These are phyloP conservation scores for Cubamyces sp. DNA, from an alignment of 768 basidiomycete species.

Conservation along the genomic window DNA sequence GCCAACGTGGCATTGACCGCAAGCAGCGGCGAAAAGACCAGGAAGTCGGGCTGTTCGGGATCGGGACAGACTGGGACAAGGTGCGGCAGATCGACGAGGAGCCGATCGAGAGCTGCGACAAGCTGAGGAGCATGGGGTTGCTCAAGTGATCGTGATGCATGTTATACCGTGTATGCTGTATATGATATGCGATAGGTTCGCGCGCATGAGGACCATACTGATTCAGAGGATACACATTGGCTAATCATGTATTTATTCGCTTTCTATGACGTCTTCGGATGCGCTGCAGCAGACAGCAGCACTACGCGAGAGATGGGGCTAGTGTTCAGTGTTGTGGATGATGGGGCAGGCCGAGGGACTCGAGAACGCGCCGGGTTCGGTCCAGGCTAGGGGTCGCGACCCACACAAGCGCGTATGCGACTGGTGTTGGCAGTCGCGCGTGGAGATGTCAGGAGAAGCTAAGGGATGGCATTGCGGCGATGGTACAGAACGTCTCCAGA, in stretches of 20 bases:
- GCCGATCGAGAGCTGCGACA: slow-evolving; percentile 76
- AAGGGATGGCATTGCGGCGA: slow-evolving; percentile 16
- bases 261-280: slow-evolving; percentile 5
- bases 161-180: slow-evolving; percentile 6
- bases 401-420: slow-evolving; percentile 8
- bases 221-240: slow-evolving; percentile 13
- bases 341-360: background rate
- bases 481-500: slow-evolving; percentile 11
- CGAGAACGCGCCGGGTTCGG: slow-evolving; percentile 17
- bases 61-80: slow-evolving; percentile 93
- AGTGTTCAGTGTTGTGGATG: background rate
- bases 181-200: slow-evolving; percentile 6
- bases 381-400: slow-evolving; percentile 24
- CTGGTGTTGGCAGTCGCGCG: background rate
- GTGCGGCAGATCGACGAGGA: slow-evolving; percentile 74
- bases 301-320: background rate
- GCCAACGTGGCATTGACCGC: slow-evolving; percentile 67
- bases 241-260: slow-evolving; percentile 26
- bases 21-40: slow-evolving; percentile 74
- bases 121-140: slow-evolving; percentile 65
- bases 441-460: background rate
- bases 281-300: background rate
- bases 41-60: slow-evolving; percentile 86
- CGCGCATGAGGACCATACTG: background rate
- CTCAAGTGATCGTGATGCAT: slow-evolving; percentile 43